Evolutionary conservation across 1,284 basidiomycete species (phyloP), one percentile per base, ranked within the genome.

Genomic region (Ganoderma leucocontextum): DNA sequence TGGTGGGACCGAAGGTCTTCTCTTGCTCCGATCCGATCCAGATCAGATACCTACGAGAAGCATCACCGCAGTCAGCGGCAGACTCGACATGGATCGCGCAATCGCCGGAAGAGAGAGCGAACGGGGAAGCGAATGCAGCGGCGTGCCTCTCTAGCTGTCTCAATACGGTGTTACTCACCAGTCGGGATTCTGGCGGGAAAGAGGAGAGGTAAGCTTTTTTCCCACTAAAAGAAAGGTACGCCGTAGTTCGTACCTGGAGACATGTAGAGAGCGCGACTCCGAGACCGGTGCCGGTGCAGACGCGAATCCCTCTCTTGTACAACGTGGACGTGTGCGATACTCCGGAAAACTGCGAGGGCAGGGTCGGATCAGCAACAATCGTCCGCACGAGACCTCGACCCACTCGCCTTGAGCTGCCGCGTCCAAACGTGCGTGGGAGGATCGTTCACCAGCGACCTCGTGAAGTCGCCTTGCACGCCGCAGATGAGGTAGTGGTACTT

Each of bases 401-500:
- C 19, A 67, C 78, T 12, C 62, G 87, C 88, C 83, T 92, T 92
- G 33, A 91, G 78, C 75, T 91, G 82, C 65, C 90, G 84, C 15
- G 90, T 91, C 89, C 89, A 91, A n/a, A 92, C 73, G 74, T 85
- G 82, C 2, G 82, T 86, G 17, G 90, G 90, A 42, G 88, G 88
- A 70, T 89, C 80, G 64, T 87, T 82, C 61, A 91, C 86, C 22
- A 92, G 82, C 38, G 82, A 81, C 63, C 84, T 84, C 42, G 90
- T 92, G 77, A 91, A 92, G 75, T 91, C 90, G 41, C 90, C 90
- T 77, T 91, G 89, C 1, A 91, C 89, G 62, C 90, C 90, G 73
- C 88, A 90, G 64, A 92, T 89, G 63, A 92, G 83, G 77, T 91
- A 92, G 78, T 92, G 90, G 71, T 87, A 84, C 67, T 86, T 85